Evolutionary conservation across 352 stramenopile species (phyloP), one percentile per base, ranked within the genome.

Genomic region (Thraustochytrium striatum): DNA sequence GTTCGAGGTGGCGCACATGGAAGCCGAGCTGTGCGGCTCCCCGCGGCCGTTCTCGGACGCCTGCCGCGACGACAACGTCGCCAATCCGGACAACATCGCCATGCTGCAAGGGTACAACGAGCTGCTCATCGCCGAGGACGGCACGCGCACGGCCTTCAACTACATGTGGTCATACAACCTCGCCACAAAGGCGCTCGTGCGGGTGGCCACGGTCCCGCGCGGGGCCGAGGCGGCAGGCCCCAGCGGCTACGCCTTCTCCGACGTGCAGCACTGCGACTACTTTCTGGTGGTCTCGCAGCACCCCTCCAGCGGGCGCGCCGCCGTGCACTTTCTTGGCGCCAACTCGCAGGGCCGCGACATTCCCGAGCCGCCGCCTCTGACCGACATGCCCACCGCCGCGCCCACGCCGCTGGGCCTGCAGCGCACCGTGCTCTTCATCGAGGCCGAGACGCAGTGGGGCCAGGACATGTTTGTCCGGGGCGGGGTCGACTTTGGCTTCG

Each of bases 91-190:
- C 57, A 65, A 65, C 32, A n/a, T 65, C 28, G 57, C 32, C 57
- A 32, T 32, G 13, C 57, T 65, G 25, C 13, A 39, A 39, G 57
- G 57, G 11, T 39, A 13, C 57, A 32, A 32, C 13, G 28, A 65
- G 57, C 57, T 65, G 25, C 32, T 65, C 57, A 65, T 65, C 28
- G 57, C 57, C 28, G 57, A 65, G 32, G 57, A 65, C 32, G 28
- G 13, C 32, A 39, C n/a, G n/a, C n/a, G n/a, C n/a, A n/a, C 9
- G 13, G 25, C 13, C 32, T 13, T 44, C 57, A 39, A 65, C 28
- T 13, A 65, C 28, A 13, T 65, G 9, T 55, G 47, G 47, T 21
- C 47, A 25, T 55, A 55, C 47, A 55, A 55, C 47, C 47, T 55
- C 47, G 47, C 16, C 16, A 55, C 16, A 16, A 55, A 55, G 47